Conservation (phyloP, 2,329 filamentous ascomycete genomes). For the Aspergillus chevalieri region DNA sequence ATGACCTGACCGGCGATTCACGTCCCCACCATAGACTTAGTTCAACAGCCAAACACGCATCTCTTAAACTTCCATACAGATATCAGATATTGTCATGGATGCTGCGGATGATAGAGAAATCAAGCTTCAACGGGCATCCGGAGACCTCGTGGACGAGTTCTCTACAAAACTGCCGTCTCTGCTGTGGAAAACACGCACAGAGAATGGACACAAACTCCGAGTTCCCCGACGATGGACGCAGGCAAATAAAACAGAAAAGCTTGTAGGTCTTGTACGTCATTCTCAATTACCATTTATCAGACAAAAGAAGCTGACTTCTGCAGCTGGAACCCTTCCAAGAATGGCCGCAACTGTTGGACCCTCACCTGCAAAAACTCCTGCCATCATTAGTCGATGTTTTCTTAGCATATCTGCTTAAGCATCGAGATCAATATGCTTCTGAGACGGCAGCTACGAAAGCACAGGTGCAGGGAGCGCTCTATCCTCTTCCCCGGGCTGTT, state of each 20-base stretch:
- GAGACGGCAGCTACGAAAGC: slow-evolving; percentile 19
- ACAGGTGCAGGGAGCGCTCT: slow-evolving; percentile 31
- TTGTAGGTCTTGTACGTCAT: slow-evolving; percentile 34
- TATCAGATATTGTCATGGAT: slow-evolving; percentile 32
- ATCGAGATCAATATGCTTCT: slow-evolving; percentile 36
- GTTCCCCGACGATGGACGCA: slow-evolving; percentile 35
- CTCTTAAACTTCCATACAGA: background rate
- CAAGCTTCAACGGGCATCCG: slow-evolving; percentile 43
- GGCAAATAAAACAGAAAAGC: slow-evolving; percentile 31
- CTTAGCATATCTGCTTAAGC: slow-evolving; percentile 54
- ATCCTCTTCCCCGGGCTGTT: slow-evolving; percentile 62
- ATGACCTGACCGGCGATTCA: background rate
- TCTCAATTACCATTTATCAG: background rate
- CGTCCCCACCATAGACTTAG: background rate
- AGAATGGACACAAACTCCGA: slow-evolving; percentile 17
- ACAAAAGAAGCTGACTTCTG: background rate
- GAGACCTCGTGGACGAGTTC: slow-evolving; percentile 39
- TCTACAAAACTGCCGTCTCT: slow-evolving; percentile 37
- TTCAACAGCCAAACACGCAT: background rate
- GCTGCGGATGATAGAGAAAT: slow-evolving; percentile 39
- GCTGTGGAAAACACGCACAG: slow-evolving; percentile 31
- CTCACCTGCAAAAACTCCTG: slow-evolving; percentile 69
- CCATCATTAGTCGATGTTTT: slow-evolving; percentile 70
- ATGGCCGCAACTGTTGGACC: slow-evolving; percentile 86
- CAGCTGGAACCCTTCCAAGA: slow-evolving; percentile 87